Evolutionary conservation across 371 early-diverging fungal genomes (phyloP), one percentile per base, ranked within the genome.

Genomic region (Mucor saturninus): DNA sequence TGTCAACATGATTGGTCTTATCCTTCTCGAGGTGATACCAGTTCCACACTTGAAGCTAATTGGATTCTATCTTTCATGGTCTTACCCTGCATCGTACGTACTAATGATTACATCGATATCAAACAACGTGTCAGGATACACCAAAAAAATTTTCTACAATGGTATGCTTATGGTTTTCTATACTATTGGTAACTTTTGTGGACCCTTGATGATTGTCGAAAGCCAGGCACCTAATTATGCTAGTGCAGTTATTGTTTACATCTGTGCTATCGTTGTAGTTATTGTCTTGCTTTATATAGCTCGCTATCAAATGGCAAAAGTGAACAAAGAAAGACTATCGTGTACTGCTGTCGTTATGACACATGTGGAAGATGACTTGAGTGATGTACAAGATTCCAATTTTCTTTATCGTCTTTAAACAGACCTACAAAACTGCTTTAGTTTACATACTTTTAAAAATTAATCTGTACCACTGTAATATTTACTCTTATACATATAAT

Each of bases 131-230:
- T 59, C 67, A 5, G 78, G 78, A 2, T 77, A 77, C 35, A 71
- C 72, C 7, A 78, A 78, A 48, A 78, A 75, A 48, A 67, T 75
- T 50, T 75, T 71, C 38, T 71, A 78, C 46, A 52, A 73, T 45
- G 70, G 69, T 29, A 54, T 69, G n/a, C 53, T 71, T 26, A 74
- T 72, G 62, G 58, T 74, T 21, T 70, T 53, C 35, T 70, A 67
- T 49, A 74, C 70, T 11, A 9, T 74, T 32, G 78, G 75, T n/a
- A 67, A 70, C 40, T 70, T 74, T 45, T 56, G 64, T 11, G 78
- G 78, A 8, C 78, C 78, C 3, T 56, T 77, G 14, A 49, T 72
- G 56, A 77, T 48, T 30, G 38, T 59, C 8, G 64, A 57, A 26
- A 3, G 5, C 10, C 57, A 56, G 45, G 55, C 49, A 0, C 68